Conservation (phyloP, 2,329 filamentous ascomycete genomes). For the Delphinella strobiligena region DNA sequence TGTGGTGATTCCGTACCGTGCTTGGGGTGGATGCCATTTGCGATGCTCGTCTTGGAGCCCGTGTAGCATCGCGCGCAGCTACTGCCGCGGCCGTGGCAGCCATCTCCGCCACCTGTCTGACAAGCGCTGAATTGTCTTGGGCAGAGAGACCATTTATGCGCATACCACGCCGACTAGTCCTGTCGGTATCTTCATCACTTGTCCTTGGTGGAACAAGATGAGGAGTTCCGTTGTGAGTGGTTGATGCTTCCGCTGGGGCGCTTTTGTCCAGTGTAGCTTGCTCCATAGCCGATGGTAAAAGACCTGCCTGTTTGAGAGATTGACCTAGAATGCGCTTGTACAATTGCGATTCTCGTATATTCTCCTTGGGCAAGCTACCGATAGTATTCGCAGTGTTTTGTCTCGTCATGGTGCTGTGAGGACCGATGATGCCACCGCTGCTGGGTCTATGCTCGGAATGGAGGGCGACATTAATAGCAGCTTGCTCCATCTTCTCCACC, state of each 20-base stretch:
- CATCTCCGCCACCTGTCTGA: conserved; percentile 84
- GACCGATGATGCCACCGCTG: conserved; percentile 1
- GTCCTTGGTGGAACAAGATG: conserved; percentile 67
- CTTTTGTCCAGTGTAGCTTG: conserved; percentile 18
- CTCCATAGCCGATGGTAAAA: conserved; percentile 42
- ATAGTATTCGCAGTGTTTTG: conserved; percentile 11
- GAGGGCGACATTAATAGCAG: conserved; percentile 14
- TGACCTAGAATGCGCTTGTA: conserved; percentile 92
- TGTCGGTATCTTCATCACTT: conserved; percentile 34
- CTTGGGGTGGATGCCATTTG: conserved; percentile 23
- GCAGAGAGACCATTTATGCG: conserved; percentile 58
- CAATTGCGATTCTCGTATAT: conserved; percentile 76
- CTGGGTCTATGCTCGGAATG: conserved; percentile 9
- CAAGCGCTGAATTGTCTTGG: conserved; percentile 68
- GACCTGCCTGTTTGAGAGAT: conserved; percentile 71
- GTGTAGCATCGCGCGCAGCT: conserved; percentile 64
- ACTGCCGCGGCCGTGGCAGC: conserved; percentile 83
- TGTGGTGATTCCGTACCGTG: conserved; percentile 16
- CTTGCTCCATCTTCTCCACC: conserved; percentile 25
- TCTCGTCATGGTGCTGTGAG: conserved; percentile 10
- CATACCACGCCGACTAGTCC: conserved; percentile 18
- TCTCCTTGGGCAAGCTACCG: conserved; percentile 40
- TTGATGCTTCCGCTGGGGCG: conserved; percentile 16
- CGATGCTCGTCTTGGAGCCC: conserved; percentile 39
- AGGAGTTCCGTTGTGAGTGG: conserved; percentile 33